Percentiles rank a stretch among this genome's conserved stretches.
Conservation (phyloP, 345 rosid genomes). For the Microcos paniculata region DNA sequence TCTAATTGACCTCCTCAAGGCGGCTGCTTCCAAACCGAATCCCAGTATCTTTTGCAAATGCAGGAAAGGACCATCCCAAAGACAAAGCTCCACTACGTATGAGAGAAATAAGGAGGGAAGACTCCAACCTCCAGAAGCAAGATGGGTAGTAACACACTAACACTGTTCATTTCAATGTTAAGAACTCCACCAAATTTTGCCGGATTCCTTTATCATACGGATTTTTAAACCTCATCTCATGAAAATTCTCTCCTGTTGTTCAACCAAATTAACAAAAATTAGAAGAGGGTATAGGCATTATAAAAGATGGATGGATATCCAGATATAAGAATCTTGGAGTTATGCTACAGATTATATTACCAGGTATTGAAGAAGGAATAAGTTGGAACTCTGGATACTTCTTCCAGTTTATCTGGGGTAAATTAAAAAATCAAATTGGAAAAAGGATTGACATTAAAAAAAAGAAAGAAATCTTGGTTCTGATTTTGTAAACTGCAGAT, state of each 20-base stretch:
- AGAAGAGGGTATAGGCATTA: neutral
- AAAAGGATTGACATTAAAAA: neutral
- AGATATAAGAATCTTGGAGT: neutral
- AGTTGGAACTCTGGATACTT: conserved; percentile 60
- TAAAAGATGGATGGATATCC: neutral
- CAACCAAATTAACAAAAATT: conserved; percentile 1
- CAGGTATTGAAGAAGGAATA: conserved; percentile 32
- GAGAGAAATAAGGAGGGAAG: neutral
- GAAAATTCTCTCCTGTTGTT: conserved; percentile 33
- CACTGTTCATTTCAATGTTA: conserved; percentile 4
- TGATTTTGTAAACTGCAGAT: neutral
- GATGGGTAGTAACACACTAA: neutral
- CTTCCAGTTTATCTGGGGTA: conserved; percentile 56
- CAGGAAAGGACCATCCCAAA: neutral
- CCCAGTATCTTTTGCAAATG: neutral
- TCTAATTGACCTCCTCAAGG: neutral
- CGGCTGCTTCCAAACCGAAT: neutral
- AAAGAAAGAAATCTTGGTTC: neutral
- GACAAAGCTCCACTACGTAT: neutral
- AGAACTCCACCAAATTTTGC: conserved; percentile 44
- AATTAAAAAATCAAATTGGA: too few species aligned
- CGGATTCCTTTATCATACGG: conserved; percentile 54
- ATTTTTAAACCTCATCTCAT: conserved; percentile 32
- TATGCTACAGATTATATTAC: conserved; percentile 19
- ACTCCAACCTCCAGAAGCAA: neutral